A percentile compares a stretch with the other conserved stretches of the same genome.
These are phyloP conservation scores for Fusarium denticulatum DNA, from an alignment of 2,329 filamentous ascomycete species.

Conservation along the genomic window DNA sequence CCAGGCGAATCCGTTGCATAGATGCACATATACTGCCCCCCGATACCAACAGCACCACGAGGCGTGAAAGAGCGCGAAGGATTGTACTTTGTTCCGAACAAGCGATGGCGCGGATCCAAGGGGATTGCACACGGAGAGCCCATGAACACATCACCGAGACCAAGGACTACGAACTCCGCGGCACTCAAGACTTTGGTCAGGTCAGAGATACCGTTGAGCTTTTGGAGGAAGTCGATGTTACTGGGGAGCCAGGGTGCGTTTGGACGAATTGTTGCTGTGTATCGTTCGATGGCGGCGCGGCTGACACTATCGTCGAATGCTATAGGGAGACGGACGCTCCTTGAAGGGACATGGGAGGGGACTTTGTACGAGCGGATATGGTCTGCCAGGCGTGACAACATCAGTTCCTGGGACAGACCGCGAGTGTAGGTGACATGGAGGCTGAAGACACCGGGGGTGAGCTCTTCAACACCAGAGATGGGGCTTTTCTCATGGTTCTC, in stretches of 20 bases:
- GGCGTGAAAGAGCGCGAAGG: conserved; percentile 51
- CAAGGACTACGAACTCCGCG: conserved; percentile 49
- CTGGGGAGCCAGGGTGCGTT: conserved; percentile 71
- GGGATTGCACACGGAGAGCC: conserved; percentile 51
- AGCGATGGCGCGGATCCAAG: conserved; percentile 47
- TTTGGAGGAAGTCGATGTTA: conserved; percentile 64
- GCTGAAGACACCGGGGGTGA: conserved; percentile 49
- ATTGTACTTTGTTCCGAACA: conserved; percentile 52
- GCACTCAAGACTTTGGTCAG: conserved; percentile 45
- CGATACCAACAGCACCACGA: conserved; percentile 49
- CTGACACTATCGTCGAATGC: conserved; percentile 52
- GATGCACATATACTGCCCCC: conserved; percentile 53
- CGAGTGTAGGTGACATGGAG: conserved; percentile 46
- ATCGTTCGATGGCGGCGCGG: conserved; percentile 65
- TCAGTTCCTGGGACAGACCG: conserved; percentile 27
- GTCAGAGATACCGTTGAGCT: conserved; percentile 47
- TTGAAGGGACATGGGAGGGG: conserved; percentile 41
- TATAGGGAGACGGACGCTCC: conserved; percentile 49
- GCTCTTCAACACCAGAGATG: conserved; percentile 45
- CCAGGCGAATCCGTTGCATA: conserved; percentile 52
- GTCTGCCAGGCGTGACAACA: conserved; percentile 32
- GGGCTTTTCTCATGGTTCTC: conserved; percentile 42
- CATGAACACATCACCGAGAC: conserved; percentile 53
- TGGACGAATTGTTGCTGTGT: conserved; percentile 69
- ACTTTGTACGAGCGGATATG: conserved; percentile 41